Base-by-base conservation (phyloP, 805 yeast species). In the Kodamaea sagamina region DNA sequence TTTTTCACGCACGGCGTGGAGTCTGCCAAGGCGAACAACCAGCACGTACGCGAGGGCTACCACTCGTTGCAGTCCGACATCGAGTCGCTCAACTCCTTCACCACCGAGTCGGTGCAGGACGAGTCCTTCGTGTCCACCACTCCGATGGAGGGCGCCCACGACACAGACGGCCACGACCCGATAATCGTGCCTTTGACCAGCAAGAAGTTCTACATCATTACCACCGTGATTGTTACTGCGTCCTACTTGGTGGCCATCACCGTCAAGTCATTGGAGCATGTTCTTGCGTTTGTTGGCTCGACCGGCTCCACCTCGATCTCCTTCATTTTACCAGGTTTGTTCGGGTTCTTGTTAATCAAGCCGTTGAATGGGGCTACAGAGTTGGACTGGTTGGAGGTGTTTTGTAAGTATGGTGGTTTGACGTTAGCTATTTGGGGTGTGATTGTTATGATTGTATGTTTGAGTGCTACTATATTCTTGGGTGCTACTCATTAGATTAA, bases 271-370 rank as follows among this genome's bases (percentile, higher is more conserved):
- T 79, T 86, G 55, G 90, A 84, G 41, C 72, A 77, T 26, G 85
- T 86, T 3, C 62, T 86, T 37, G 79, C 92, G 1, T 65, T 86
- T 41, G 89, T 86, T 7, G 95, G 95, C 3, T 84, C 90, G 4
- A 86, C 93, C 0, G 95, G 95, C 0, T 86, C 90, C 4, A 86
- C 90, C 0, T 71, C 88, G 18, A 86, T 86, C 39, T 81, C 89
- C 17, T 86, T 85, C 60, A 84, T 84, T 7, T 68, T 86, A 32
- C 95, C 95, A 0, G 93, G 95, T 0, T 66, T 82, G 44, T 86
- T 85, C 60, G 92, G 92, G 0, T 85, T 66, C 57, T 75, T 80
- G 57, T 60, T 79, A 43, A 71, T 79, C n/a, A 72, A 59, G 41
- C 70, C 72, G 4, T 41, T 62, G 13, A 50, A 53, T 36, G 67